Evolutionary conservation across 2,329 filamentous ascomycete species (phyloP).

Genomic region (Gaeumannomyces tritici): DNA sequence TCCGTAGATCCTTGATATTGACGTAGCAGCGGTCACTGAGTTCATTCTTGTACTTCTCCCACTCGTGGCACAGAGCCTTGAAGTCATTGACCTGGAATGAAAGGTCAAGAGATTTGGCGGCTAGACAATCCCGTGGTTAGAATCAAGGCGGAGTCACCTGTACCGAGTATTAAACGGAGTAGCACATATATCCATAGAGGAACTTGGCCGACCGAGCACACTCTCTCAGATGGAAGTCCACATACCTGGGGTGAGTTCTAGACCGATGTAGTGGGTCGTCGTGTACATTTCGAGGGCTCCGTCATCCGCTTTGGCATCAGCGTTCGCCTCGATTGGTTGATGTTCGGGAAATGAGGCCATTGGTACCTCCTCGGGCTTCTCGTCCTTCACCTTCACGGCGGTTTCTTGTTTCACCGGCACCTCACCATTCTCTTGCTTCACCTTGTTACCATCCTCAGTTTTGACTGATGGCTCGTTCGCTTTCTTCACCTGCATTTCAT

Average conservation of each 20-base stretch:
- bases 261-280: slow-evolving; percentile 87
- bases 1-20: slow-evolving; percentile 74
- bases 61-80: slow-evolving; percentile 68
- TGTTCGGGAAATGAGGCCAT: slow-evolving; percentile 3
- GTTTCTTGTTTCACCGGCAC: slow-evolving; percentile 5
- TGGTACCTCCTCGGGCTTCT: slow-evolving; percentile 10
- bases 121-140: slow-evolving; percentile 22
- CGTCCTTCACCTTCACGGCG: slow-evolving; percentile 10
- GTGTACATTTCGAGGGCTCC: slow-evolving; percentile 57
- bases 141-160: neutral
- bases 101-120: slow-evolving; percentile 63
- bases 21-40: slow-evolving; percentile 53
- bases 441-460: slow-evolving; percentile 19
- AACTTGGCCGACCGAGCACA: neutral
- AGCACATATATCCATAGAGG: neutral
- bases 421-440: slow-evolving; percentile 7
- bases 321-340: neutral
- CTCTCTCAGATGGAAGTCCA: slow-evolving; percentile 8
- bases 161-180: neutral
- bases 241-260: slow-evolving; percentile 69
- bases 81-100: slow-evolving; percentile 79
- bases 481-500: slow-evolving; percentile 35
- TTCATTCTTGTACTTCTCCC: slow-evolving; percentile 66
- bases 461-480: slow-evolving; percentile 26
- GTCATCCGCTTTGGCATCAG: slow-evolving; percentile 8